Percentiles rank a stretch among this genome's conserved stretches.
These are phyloP conservation scores for Neurospora sp. DNA, from an alignment of 495 filamentous ascomycete genomes.

Conservation along the genomic window DNA sequence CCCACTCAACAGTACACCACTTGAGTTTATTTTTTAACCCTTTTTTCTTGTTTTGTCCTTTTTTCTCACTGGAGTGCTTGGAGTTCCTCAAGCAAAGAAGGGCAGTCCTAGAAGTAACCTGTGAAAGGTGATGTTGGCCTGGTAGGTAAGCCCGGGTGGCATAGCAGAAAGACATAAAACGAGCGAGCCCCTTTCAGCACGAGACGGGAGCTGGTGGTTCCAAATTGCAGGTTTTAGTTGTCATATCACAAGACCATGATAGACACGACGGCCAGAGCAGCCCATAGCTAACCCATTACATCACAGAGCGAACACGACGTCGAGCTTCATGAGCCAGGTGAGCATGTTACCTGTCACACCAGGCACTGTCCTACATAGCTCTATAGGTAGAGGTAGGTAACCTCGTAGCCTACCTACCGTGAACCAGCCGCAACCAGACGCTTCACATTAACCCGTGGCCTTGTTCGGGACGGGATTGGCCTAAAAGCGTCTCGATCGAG, in stretches of 20 bases:
- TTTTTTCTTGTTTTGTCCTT: not conserved
- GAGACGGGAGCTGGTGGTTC: not conserved
- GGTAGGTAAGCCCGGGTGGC: not conserved
- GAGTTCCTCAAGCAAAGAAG: not conserved
- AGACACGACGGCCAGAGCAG: not conserved
- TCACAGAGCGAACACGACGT: not conserved
- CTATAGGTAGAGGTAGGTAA: not conserved
- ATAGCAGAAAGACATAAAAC: not conserved
- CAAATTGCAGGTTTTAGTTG: not conserved
- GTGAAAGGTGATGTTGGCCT: not conserved
- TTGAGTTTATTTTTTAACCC: not conserved
- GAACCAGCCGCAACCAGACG: not conserved
- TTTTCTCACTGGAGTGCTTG: not conserved
- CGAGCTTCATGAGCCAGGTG: not conserved
- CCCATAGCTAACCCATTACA: not conserved
- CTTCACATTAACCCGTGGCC: not conserved
- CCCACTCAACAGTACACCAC: not conserved
- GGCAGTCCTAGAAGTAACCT: not conserved
- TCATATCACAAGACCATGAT: not conserved
- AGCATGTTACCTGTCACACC: not conserved
- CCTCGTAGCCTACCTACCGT: not conserved
- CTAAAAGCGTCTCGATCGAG: not conserved
- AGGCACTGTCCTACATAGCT: not conserved
- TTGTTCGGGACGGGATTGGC: not conserved
- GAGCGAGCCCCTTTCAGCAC: not conserved